Conservation (phyloP, 352 stramenopile genomes). For the Pythium folliculosum region DNA sequence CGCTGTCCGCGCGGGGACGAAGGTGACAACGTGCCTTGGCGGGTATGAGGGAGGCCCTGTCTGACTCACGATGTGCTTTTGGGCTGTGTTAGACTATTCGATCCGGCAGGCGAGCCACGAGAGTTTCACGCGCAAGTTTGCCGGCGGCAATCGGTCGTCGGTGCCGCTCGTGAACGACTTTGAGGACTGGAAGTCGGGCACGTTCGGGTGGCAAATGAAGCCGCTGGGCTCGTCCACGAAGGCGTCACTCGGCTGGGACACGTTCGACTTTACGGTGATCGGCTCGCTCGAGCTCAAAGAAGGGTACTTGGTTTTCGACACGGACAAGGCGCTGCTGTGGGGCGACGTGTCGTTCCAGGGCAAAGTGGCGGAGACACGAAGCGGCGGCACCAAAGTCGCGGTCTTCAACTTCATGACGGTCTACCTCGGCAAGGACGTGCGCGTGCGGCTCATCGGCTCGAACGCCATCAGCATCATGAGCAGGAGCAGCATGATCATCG, state of each 20-base stretch:
- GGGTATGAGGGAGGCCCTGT: no score
- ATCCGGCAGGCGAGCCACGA: slow-evolving; percentile 56
- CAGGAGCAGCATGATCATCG: slow-evolving; percentile 90
- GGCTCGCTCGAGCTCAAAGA: slow-evolving; percentile 77
- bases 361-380: slow-evolving; percentile 56
- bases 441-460: slow-evolving; percentile 84
- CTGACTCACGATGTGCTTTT: not conserved
- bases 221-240: slow-evolving; percentile 13
- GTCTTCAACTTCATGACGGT: slow-evolving; percentile 97
- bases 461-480: slow-evolving; percentile 90
- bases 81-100: slow-evolving; percentile 67
- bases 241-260: slow-evolving; percentile 47
- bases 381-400: slow-evolving; percentile 87
- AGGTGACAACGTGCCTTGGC: slow-evolving; percentile 29
- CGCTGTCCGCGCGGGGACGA: slow-evolving; percentile 89
- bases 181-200: slow-evolving; percentile 95
- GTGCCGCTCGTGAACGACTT: slow-evolving; percentile 93
- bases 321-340: slow-evolving; percentile 49
- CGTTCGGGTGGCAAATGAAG: slow-evolving; percentile 61
- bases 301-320: slow-evolving; percentile 80
- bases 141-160: slow-evolving; percentile 58
- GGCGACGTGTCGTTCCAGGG: slow-evolving; percentile 65
- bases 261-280: slow-evolving; percentile 65
- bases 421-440: slow-evolving; percentile 82
- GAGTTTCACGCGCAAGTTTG: slow-evolving; percentile 88